A percentile compares a stretch with the other conserved stretches of the same genome.
Evolutionary conservation across 164 flowering plant genomes (phyloP).

Genomic region (Liquidambar formosana): DNA sequence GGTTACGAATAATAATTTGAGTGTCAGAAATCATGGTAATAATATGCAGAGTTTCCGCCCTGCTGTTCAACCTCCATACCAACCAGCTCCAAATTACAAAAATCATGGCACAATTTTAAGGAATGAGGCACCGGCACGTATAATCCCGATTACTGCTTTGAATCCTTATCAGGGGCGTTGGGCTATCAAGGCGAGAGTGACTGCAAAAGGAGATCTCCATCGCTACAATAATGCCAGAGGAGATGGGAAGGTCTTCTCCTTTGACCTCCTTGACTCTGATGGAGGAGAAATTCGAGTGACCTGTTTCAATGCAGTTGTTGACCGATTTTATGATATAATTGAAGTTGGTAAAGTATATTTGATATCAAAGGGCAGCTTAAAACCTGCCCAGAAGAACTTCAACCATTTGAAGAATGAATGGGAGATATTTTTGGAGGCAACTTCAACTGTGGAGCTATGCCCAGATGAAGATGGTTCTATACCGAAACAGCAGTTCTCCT

Average conservation of each 20-base stretch:
- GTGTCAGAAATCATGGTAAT: conserved; percentile 26
- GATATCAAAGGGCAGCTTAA: conserved; percentile 88
- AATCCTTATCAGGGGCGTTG: conserved; percentile 98
- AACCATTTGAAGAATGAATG: conserved; percentile 94
- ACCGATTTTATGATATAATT: conserved; percentile 75
- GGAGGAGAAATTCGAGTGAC: conserved; percentile 98
- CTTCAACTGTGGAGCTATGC: conserved; percentile 76
- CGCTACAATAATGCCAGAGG: conserved; percentile 95
- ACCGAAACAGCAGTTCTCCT: conserved; percentile 83
- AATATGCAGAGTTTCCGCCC: conserved; percentile 51
- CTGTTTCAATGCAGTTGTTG: conserved; percentile 91
- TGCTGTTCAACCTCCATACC: conserved; percentile 80
- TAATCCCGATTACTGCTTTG: conserved; percentile 86
- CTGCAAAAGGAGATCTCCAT: conserved; percentile 91
- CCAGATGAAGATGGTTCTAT: conserved; percentile 86
- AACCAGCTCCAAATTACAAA: conserved; percentile 84
- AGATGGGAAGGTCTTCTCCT: conserved; percentile 98
- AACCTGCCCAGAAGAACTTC: conserved; percentile 93
- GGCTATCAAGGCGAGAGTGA: conserved; percentile 98
- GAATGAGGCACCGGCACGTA: conserved; percentile 94
- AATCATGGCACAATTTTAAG: conserved; percentile 76
- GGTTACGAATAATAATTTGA: conserved; percentile 13
- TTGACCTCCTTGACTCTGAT: conserved; percentile 94
- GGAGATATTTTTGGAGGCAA: conserved; percentile 88
- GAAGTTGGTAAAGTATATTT: conserved; percentile 86